Evolutionary conservation across 1,284 basidiomycete genomes (phyloP).

Genomic region (Ceratobasidium sp.): DNA sequence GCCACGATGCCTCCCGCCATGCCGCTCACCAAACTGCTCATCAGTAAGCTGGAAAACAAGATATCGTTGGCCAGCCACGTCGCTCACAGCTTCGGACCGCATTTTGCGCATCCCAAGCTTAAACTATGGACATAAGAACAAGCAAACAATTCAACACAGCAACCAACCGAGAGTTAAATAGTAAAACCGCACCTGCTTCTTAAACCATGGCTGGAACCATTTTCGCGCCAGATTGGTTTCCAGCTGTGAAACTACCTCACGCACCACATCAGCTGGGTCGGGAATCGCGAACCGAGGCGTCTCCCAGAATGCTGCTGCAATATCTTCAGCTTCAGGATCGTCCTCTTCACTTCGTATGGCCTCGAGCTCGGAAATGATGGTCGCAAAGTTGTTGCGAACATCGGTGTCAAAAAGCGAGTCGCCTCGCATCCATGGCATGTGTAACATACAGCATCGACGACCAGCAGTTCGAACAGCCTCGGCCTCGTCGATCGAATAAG

Average conservation of each 20-base stretch:
- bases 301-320: not conserved
- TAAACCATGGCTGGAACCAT: not conserved
- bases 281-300: not conserved
- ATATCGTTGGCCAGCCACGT: not conserved
- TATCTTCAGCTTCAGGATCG: not conserved
- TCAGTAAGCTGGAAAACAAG: not conserved
- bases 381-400: not conserved
- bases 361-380: not conserved
- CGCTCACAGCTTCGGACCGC: not conserved
- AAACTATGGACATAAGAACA: not conserved
- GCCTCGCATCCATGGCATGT: not conserved
- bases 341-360: not conserved
- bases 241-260: not conserved
- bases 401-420: not conserved
- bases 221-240: not conserved
- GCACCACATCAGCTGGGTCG: not conserved
- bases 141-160: not conserved
- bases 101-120: not conserved
- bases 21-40: not conserved
- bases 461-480: not conserved
- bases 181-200: not conserved
- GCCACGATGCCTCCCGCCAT: not conserved
- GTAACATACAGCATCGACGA: not conserved
- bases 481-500: not conserved
- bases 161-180: not conserved